Evolutionary conservation across 2,329 filamentous ascomycete species (phyloP).

Genomic region (Ophiostoma piceae): DNA sequence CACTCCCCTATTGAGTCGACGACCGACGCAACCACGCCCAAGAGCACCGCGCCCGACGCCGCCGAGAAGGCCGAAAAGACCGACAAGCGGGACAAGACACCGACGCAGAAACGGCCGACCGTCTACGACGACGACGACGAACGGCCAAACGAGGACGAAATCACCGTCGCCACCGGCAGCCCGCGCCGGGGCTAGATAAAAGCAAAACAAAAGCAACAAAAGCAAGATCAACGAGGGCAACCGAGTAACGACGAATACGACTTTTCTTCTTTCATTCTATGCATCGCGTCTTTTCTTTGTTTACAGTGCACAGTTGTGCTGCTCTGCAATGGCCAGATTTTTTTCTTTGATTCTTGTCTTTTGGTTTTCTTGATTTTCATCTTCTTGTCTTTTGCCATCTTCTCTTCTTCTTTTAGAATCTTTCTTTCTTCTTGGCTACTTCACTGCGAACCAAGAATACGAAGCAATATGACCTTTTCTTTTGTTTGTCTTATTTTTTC

Average conservation of each 20-base stretch:
- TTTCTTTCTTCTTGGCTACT: conserved; percentile 1
- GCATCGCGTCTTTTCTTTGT: background rate
- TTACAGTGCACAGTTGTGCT: background rate
- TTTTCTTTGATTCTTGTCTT: background rate
- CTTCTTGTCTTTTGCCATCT: background rate
- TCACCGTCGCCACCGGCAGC: conserved; percentile 5
- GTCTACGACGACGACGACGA: conserved; percentile 3
- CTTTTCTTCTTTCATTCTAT: background rate
- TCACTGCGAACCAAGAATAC: background rate
- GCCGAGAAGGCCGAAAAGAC: background rate
- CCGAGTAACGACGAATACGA: conserved; percentile 13
- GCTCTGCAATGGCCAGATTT: background rate
- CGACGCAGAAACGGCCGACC: background rate
- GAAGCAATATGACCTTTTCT: background rate
- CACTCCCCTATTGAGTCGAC: background rate
- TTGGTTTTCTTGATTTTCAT: no score
- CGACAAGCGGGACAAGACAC: background rate
- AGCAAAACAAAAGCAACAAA: background rate
- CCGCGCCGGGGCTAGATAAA: background rate
- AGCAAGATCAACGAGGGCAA: conserved; percentile 22
- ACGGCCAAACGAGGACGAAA: background rate
- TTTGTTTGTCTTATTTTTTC: background rate
- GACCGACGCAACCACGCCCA: background rate
- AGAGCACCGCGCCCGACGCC: background rate
- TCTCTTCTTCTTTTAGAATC: background rate